These are phyloP conservation scores for Potentilla sterilis DNA, from an alignment of 306 rosid species.

Conservation along the genomic window DNA sequence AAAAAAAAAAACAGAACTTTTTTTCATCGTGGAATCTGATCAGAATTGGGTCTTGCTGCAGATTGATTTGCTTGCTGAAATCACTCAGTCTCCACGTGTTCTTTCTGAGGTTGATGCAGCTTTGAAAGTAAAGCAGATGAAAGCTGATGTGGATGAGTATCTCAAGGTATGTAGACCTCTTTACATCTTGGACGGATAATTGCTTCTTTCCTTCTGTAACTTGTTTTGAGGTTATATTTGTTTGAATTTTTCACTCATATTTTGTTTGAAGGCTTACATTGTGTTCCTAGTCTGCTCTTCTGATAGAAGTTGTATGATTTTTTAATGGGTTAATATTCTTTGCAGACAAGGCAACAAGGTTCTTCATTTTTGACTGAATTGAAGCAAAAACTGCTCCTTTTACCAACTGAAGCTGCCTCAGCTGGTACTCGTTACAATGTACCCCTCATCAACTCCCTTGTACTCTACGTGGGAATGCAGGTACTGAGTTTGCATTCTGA, in stretches of 20 bases:
- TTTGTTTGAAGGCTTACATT: neutral
- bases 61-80: conserved; percentile 96
- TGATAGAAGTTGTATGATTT: neutral
- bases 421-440: conserved; percentile 95
- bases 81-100: conserved; percentile 80
- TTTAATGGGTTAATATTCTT: conserved; percentile 17
- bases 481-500: conserved; percentile 34
- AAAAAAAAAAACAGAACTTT: neutral
- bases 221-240: neutral
- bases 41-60: conserved; percentile 29
- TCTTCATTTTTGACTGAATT: conserved; percentile 73
- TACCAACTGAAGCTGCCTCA: conserved; percentile 65
- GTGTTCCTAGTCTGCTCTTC: neutral
- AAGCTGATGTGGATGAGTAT: conserved; percentile 86
- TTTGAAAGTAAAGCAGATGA: conserved; percentile 82
- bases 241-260: neutral
- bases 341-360: conserved; percentile 70
- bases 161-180: conserved; percentile 53
- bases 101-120: conserved; percentile 94
- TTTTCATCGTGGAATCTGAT: conserved; percentile 1
- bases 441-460: conserved; percentile 89
- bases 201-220: neutral
- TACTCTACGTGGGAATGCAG: conserved; percentile 98
- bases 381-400: conserved; percentile 81
- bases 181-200: no score